phyloP scores from a whole-genome alignment of 805 yeast species.

The Myxozyma neotropica region DNA sequence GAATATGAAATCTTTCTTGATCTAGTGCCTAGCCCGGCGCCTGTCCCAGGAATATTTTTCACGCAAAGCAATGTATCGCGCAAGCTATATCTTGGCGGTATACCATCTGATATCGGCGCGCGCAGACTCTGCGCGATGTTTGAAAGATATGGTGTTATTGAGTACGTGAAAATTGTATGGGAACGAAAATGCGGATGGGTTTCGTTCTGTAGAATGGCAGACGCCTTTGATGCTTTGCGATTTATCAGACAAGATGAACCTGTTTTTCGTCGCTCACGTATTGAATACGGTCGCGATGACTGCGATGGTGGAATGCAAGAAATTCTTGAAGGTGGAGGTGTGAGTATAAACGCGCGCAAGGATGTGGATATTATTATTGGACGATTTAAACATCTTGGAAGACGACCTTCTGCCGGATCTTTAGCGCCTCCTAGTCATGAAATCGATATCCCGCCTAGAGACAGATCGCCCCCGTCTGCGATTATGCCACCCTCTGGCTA shows the following conservation, averaged over 20 bases:
- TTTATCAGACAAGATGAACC: slow-evolving; percentile 23
- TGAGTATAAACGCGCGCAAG: slow-evolving; percentile 31
- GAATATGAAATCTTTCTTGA: slow-evolving; percentile 23
- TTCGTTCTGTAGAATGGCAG: slow-evolving; percentile 27
- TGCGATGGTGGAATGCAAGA: slow-evolving; percentile 29
- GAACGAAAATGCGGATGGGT: slow-evolving; percentile 32
- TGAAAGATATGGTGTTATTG: slow-evolving; percentile 28
- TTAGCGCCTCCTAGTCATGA: not conserved
- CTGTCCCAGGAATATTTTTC: slow-evolving; percentile 20
- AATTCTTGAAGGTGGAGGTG: slow-evolving; percentile 30
- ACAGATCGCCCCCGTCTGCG: no score
- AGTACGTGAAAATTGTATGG: slow-evolving; percentile 32
- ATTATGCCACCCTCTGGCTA: no score
- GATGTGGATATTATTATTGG: slow-evolving; percentile 30
- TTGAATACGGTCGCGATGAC: slow-evolving; percentile 30
- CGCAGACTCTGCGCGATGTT: slow-evolving; percentile 18
- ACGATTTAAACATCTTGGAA: slow-evolving; percentile 26
- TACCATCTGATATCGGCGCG: slow-evolving; percentile 22
- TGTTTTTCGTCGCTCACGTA: slow-evolving; percentile 20
- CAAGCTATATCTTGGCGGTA: slow-evolving; percentile 25
- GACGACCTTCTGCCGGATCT: not conserved
- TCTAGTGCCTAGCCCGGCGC: slow-evolving; percentile 20
- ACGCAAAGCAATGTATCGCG: slow-evolving; percentile 25
- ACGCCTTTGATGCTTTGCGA: slow-evolving; percentile 29
- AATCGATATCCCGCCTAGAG: not conserved